Base-by-base conservation (phyloP, 2,329 filamentous ascomycete genomes). In the Onygena corvina region DNA sequence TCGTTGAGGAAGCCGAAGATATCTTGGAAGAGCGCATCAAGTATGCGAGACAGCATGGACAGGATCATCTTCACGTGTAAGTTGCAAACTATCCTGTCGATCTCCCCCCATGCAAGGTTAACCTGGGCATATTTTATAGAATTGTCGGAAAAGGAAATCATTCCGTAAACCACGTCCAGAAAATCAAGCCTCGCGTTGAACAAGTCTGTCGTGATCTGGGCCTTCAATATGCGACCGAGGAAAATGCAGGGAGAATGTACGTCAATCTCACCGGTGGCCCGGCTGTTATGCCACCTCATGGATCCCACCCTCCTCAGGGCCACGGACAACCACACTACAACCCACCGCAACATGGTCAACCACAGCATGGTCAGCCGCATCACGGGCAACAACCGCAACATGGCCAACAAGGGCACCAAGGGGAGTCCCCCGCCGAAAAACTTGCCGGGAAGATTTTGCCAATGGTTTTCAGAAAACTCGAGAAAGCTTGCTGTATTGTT, bases 81-180 rank as follows among this genome's bases (percentile, higher is more conserved):
- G 74, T 56, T 23, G 14, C 3, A n/a, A 21, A 34, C 4, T 21
- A 21, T 14, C 8, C 21, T 27, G 11, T 40, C 23, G 16, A n/a
- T 23, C 35, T 12, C 8, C 6, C 5, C 6, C 21, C 21, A 36
- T 5, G n/a, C 9, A 18, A 34, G 21, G 27, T 23, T 49, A 20
- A 49, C 14, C 16, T n/a, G 6, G n/a, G n/a, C 7, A 16, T n/a
- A 11, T 11, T 6, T n/a, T 29, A 42, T 52, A 77, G 75, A 34
- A 95, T 98, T 60, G 90, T 96, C 25, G 92, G 92, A 61, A 94
- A 90, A 68, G 92, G 92, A 2, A 92, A 93, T 65, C 92, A 98
- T 70, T 86, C 81, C 46, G 72, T 70, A 7, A 77, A 81, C 56
- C 84, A 92, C 60, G 76, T 96, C 20, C 87, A 94, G 67, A 95